Percentiles rank a stretch among this genome's conserved stretches.
Evolutionary conservation across 169 alveolate genomes (phyloP).

Genomic region (Babesia caballi): DNA sequence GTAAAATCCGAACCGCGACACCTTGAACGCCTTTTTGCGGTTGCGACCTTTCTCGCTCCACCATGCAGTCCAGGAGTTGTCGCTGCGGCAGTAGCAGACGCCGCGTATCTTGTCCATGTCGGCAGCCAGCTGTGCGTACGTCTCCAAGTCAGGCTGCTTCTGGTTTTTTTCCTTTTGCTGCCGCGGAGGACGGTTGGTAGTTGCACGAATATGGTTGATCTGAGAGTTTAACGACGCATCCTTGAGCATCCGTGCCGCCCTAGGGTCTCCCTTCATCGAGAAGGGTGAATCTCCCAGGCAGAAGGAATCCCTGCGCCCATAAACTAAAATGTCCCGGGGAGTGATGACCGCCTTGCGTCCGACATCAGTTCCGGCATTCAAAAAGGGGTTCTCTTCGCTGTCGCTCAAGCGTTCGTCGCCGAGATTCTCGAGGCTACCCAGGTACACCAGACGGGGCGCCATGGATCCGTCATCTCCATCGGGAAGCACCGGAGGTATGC

Average conservation of each 20-base stretch:
- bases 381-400: slow-evolving; percentile 14
- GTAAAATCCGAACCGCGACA: slow-evolving; percentile 66
- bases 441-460: slow-evolving; percentile 1
- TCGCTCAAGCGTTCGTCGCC: slow-evolving; percentile 1
- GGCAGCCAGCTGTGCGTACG: slow-evolving; percentile 3
- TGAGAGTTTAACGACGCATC: slow-evolving; percentile 40
- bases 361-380: neutral
- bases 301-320: slow-evolving; percentile 9
- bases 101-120: slow-evolving; percentile 53
- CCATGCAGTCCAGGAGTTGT: slow-evolving; percentile 71
- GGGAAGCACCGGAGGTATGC: no score
- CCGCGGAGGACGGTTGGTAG: neutral
- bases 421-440: neutral
- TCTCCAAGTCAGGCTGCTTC: neutral
- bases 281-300: neutral
- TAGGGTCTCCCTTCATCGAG: neutral
- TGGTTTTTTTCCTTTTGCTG: neutral
- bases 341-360: neutral
- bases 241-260: slow-evolving; percentile 13
- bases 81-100: slow-evolving; percentile 65
- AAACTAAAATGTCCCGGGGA: neutral
- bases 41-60: slow-evolving; percentile 68
- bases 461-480: neutral
- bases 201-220: slow-evolving; percentile 17
- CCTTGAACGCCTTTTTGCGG: slow-evolving; percentile 65